phyloP scores from a whole-genome alignment of 2,329 filamentous ascomycete genomes.

The Phialophora expanda region DNA sequence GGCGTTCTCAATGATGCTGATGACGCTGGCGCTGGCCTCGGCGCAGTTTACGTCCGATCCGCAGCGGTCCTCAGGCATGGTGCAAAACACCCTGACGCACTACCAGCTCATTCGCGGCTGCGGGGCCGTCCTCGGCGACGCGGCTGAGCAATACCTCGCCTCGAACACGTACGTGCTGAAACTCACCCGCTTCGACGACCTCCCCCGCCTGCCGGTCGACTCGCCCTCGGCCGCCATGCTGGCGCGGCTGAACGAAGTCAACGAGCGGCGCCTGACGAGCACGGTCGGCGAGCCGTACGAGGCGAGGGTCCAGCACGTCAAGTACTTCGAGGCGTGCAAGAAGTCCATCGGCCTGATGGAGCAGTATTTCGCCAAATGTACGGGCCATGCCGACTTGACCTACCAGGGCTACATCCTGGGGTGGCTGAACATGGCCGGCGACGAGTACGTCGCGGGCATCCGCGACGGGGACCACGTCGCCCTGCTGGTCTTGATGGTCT shows the following conservation, averaged over 20 bases:
- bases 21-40: conserved; percentile 33
- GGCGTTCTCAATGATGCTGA: conserved; percentile 32
- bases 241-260: conserved; percentile 20
- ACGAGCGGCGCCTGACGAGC: conserved; percentile 24
- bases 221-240: conserved; percentile 15
- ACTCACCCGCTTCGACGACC: conserved; percentile 25
- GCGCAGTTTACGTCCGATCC: conserved; percentile 12
- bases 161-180: conserved; percentile 30
- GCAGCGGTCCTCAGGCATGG: conserved; percentile 8
- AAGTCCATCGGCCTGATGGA: conserved; percentile 26
- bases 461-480: conserved; percentile 29
- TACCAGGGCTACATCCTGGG: conserved; percentile 30
- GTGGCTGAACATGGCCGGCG: conserved; percentile 35
- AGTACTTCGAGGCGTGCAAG: conserved; percentile 30
- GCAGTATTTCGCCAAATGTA: conserved; percentile 31
- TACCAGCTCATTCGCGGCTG: conserved; percentile 32
- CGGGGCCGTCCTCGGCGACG: conserved; percentile 21
- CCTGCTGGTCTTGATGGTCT: conserved; percentile 35
- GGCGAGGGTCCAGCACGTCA: conserved; percentile 21
- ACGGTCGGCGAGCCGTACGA: conserved; percentile 18
- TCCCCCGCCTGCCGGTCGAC: conserved; percentile 24
- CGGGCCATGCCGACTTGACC: conserved; percentile 8
- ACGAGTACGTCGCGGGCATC: conserved; percentile 32
- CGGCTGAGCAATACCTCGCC: conserved; percentile 22
- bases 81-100: conserved; percentile 29